Evolutionary conservation across 2,329 filamentous ascomycete species (phyloP), one percentile per base, ranked within the genome.

Genomic region (Calonectria leucothoes): DNA sequence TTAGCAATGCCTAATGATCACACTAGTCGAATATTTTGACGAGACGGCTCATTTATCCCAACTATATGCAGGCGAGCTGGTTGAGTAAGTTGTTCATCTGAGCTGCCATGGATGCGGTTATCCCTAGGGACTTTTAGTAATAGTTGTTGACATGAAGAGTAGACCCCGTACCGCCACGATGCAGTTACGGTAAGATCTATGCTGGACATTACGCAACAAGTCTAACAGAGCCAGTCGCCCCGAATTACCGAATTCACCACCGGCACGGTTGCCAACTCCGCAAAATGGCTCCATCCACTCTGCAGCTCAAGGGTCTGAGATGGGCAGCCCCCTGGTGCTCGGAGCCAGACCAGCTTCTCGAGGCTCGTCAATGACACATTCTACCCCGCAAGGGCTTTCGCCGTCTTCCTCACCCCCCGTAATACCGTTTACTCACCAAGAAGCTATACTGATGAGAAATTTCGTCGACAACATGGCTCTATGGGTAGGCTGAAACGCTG

Each of bases 391-490:
- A 33, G 61, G 61, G 25, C 61, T 70, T 45, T 74, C 70, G 1
- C 61, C 73, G 45, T 68, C 66, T 11, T 66, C 69, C 25, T 64
- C 66, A 14, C 59, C 51, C 12, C 61, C 70, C 8, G 69, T 57
- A 31, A 63, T 70, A 10, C 70, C 69, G 1, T 74, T 74, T 25
- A 72, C 66, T 17, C 33, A n/a, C 15, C 65, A 72, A 59, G 73
- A 74, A 31, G 70, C 73, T 6, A 29, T 72, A n/a, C 35, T 74
- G 12, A 72, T 74, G 70, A 66, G 66, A 31, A 74, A 74, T 45
- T 74, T 74, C 25, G 57, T 74, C 31, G 73, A 74, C 31, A 74
- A 74, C 35, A 74, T 74, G 73, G 73, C 73, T 6, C 37, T 37
- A 4, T 74, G 73, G 73, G 73, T 72, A 35, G 31, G 55, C 65